Evolutionary conservation across 495 filamentous ascomycete genomes (phyloP).

Genomic region (Lophiostoma macrostomum): DNA sequence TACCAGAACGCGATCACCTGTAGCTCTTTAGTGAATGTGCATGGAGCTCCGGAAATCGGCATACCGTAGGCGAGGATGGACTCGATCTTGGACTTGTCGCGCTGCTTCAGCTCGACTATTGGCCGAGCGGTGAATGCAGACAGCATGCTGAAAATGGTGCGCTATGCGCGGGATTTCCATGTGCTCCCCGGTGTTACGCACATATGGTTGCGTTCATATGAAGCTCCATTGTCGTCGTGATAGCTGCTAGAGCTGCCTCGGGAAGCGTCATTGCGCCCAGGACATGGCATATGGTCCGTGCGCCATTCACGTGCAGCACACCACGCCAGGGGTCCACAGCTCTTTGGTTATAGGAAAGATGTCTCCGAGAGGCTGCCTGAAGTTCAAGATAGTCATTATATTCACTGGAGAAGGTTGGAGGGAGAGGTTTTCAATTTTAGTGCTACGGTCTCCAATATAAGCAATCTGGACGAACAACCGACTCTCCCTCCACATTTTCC

Average conservation of each 20-base stretch:
- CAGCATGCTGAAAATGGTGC: conserved; percentile 60
- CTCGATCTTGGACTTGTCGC: conserved; percentile 95
- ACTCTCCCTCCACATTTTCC: not conserved
- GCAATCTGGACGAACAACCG: not conserved
- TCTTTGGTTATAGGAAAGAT: too few relatives aligned
- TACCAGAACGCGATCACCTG: conserved; percentile 84
- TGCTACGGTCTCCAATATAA: conserved; percentile 2
- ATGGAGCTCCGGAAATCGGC: conserved; percentile 7
- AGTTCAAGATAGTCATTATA: not conserved
- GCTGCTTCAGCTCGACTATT: conserved; percentile 90
- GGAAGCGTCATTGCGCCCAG: conserved; percentile 11
- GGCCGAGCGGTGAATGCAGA: conserved; percentile 96
- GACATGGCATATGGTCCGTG: not conserved
- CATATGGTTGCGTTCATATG: not conserved
- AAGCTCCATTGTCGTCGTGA: conserved; percentile 6
- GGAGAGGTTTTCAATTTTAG: conserved; percentile 11
- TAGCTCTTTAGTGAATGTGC: conserved; percentile 13
- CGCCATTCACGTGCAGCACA: too few relatives aligned
- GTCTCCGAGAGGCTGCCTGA: too few relatives aligned
- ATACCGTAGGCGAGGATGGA: conserved; percentile 84
- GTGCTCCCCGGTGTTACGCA: not conserved
- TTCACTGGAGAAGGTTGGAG: not conserved
- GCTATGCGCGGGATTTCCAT: not conserved
- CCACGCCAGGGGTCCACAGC: too few relatives aligned
- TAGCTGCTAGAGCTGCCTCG: not conserved